Base-by-base conservation (phyloP, 2,329 filamentous ascomycete species). In the Pseudopithomyces maydicus region DNA sequence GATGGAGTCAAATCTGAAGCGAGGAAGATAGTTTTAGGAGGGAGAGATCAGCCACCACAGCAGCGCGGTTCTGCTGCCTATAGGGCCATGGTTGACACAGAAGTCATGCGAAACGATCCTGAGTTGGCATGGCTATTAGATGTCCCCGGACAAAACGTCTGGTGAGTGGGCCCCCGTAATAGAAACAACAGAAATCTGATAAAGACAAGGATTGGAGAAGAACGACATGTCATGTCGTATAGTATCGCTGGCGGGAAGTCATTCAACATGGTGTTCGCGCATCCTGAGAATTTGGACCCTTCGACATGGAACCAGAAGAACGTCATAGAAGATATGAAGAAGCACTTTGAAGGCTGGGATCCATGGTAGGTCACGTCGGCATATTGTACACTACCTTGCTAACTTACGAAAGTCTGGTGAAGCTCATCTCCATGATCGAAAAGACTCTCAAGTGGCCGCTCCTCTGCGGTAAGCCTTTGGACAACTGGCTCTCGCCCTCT, bases 261-360 rank as follows among this genome's bases (percentile, higher is more conserved):
- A 73, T 87, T 84, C 59, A 90, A 90, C 55, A 81, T 90, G 23
- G 87, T 89, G 0, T 73, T 90, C 2, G 74, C 88, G 1, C 82
- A 84, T 26, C 86, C 87, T 0, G 87, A 89, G 62, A 79, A 85
- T 55, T 71, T 88, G 0, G 84, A 85, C 0, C 69, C 76, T 1
- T 78, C 78, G 1, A 81, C 85, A 0, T 80, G 80, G 35, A 81
- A 80, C 39, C 74, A 81, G 57, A 62, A 77, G 1, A 87, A 82
- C 1, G 82, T 81, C 1, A 66, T 86, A 0, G 80, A 84, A n/a
- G 85, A 89, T 69, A 86, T 89, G 84, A 78, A 77, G 49, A 72
- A 73, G 2, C 71, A 86, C 1, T 89, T 90, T 65, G 71, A 74
- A 5, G 78, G 76, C 1, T 90, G 88, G 87, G 87, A 90, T 72